Evolutionary conservation across 768 basidiomycete species (phyloP).

Genomic region (Phlebiopsis flavidoalba): DNA sequence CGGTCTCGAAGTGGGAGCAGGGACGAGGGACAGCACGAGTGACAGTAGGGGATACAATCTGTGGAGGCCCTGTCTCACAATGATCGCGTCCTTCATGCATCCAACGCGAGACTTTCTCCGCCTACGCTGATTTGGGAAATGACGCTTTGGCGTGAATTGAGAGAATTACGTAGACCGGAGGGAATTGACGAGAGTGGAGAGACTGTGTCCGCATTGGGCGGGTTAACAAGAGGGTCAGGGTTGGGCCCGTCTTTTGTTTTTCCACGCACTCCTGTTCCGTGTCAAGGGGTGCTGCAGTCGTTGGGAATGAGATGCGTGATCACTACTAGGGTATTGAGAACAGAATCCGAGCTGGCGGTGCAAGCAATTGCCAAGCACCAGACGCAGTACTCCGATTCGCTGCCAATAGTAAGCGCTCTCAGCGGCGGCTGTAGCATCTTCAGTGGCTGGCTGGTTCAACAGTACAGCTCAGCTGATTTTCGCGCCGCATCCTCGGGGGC

Average conservation of each 20-base stretch:
- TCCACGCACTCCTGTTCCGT: not conserved
- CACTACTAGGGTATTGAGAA: slow-evolving; percentile 9
- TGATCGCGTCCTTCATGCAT: slow-evolving; percentile 11
- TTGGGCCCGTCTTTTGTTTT: not conserved
- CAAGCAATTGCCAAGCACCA: not conserved
- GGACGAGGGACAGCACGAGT: slow-evolving; percentile 11
- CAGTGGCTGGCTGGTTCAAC: not conserved
- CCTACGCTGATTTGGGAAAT: not conserved
- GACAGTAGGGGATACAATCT: slow-evolving; percentile 11
- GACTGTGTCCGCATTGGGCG: not conserved
- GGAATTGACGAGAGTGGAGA: not conserved
- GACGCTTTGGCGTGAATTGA: not conserved
- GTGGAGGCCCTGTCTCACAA: slow-evolving; percentile 16
- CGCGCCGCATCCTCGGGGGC: too few relatives aligned
- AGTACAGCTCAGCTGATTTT: too few relatives aligned
- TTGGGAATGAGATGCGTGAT: slow-evolving; percentile 8
- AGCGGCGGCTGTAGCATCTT: not conserved
- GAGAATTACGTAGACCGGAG: not conserved
- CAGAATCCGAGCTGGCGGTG: slow-evolving; percentile 9
- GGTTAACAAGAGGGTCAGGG: too few relatives aligned
- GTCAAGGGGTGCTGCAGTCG: not conserved
- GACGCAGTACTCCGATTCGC: slow-evolving; percentile 1
- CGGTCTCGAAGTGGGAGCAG: slow-evolving; percentile 12
- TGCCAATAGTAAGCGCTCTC: not conserved
- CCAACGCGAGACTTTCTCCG: slow-evolving; percentile 7